These are phyloP conservation scores for Schwanniomyces polymorphus DNA, from an alignment of 805 yeast species.

Conservation along the genomic window DNA sequence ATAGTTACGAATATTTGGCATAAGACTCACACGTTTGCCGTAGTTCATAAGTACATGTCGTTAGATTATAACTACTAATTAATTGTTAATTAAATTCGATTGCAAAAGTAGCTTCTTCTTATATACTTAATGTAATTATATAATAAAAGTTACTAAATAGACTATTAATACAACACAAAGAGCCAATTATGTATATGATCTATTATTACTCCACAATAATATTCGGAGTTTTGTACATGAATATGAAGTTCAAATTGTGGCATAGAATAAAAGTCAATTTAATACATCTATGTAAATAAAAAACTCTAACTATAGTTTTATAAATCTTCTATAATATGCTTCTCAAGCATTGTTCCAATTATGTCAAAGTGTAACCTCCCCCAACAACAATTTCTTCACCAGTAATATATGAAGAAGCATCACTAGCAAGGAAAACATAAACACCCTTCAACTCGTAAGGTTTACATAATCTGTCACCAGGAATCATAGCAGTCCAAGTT, in stretches of 20 bases:
- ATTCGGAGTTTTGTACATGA: too few relatives aligned
- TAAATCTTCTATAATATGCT: too few relatives aligned
- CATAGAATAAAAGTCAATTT: too few relatives aligned
- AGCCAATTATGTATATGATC: too few relatives aligned
- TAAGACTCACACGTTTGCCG: slow-evolving; percentile 19
- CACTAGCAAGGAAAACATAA: slow-evolving; percentile 62
- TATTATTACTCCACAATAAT: too few relatives aligned
- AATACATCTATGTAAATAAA: too few relatives aligned
- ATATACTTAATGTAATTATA: too few relatives aligned
- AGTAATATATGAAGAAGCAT: slow-evolving; percentile 71
- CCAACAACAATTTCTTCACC: slow-evolving; percentile 76
- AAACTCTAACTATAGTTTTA: too few relatives aligned
- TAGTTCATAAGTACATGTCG: not conserved
- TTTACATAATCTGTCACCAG: slow-evolving; percentile 73
- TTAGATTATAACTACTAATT: not conserved
- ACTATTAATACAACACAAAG: too few relatives aligned
- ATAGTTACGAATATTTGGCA: slow-evolving; percentile 80
- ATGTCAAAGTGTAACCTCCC: slow-evolving; percentile 53
- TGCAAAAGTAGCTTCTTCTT: too few relatives aligned
- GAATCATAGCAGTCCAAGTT: slow-evolving; percentile 19
- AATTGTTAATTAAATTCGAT: not conserved
- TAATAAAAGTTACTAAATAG: too few relatives aligned
- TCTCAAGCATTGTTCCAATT: not conserved
- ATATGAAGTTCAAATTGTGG: too few relatives aligned
- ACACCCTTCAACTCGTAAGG: slow-evolving; percentile 75